Base-by-base conservation (phyloP, 1,284 basidiomycete species). In the Melampsora americana region DNA sequence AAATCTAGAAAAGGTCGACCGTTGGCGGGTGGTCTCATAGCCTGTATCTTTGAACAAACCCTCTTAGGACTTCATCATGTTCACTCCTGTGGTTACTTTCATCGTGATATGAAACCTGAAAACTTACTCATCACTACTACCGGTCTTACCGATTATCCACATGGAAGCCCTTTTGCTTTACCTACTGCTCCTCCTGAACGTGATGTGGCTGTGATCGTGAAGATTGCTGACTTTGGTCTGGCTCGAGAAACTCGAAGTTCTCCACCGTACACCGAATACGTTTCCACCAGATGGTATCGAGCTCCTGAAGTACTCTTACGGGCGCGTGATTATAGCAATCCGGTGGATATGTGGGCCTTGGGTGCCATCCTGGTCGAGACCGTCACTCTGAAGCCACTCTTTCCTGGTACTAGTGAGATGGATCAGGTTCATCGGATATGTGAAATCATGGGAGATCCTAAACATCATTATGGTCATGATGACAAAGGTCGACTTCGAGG, bases 71-170 rank as follows among this genome's bases (percentile, higher is more conserved):
- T 99, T 48, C 86, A 93, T 81, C 96, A 99, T 83, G 93, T 99
- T 78, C 96, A 99, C 84, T 83, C 86, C 20, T 86, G 90, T 66
- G 95, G 95, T 76, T 99, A 96, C 84, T 99, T 99, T 83, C 96
- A 99, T 83, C 92, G 96, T 72, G 96, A 99, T 84, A 95, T 99
- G 93, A 99, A 99, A 84, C 96, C 96, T 35, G 96, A 99, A 83
- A 99, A 99, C 81, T 89, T 99, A n/a, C 89, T 99, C 73, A 95
- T 99, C 80, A 99, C 96, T n/a, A 99, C 96, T 1, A 97, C 93
- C 12, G 96, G 96, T 30, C 87, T 97, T 67, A 90, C 91, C 79
- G 93, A 97, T 84, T 99, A 99, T 82, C 89, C 89, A n/a, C 67
- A 79, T 11, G 74, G 69, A 23, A 46, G 68, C 39, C 77, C 81